Base-by-base conservation (phyloP, 2,329 filamentous ascomycete genomes). In the Alternaria hordeiaustralica region DNA sequence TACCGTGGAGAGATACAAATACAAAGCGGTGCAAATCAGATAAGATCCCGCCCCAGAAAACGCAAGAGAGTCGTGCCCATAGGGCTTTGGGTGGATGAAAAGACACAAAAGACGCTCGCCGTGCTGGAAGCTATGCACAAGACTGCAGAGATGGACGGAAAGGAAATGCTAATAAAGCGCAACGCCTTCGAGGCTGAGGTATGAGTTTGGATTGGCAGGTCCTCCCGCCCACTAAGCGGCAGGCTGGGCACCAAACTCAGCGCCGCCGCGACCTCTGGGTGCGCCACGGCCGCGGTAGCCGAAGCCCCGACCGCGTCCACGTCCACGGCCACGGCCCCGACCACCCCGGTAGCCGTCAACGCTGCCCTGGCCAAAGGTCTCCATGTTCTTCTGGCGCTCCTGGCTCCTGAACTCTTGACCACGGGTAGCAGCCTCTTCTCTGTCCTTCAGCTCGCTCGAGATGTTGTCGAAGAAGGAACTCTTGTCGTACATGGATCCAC, bases 381-480 rank as follows among this genome's bases (percentile, higher is more conserved):
- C 96, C 76, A 99, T 92, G 78, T 98, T 98, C 83, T 93, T 94
- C 79, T 91, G 93, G 78, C 97, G 92, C 79, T 98, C 96, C 79
- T 98, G 94, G 43, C 90, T 91, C 58, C 96, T 90, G 89, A 96
- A 96, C 79, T 97, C 93, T 51, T 92, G 89, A 30, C 93, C 94
- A 5, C 86, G 87, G 45, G 84, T 78, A 30, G 80, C 85, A 43
- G 89, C 90, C 65, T 95, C 92, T 55, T 92, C 89, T 46, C 96
- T 89, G 69, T 99, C 96, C 80, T 92, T 96, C 66, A 92, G 87
- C 78, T 99, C 96, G 70, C 93, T 97, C 1, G 93, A 97, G 68
- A 99, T 97, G 80, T 99, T 97, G 82, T 99, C 96, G 77, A 99
- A 99, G 85, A 99, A 99, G 2, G 84, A 89, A 6, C 90, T 87